Evolutionary conservation across 2,329 filamentous ascomycete genomes (phyloP).

Genomic region (Aspergillus costaricaensis): DNA sequence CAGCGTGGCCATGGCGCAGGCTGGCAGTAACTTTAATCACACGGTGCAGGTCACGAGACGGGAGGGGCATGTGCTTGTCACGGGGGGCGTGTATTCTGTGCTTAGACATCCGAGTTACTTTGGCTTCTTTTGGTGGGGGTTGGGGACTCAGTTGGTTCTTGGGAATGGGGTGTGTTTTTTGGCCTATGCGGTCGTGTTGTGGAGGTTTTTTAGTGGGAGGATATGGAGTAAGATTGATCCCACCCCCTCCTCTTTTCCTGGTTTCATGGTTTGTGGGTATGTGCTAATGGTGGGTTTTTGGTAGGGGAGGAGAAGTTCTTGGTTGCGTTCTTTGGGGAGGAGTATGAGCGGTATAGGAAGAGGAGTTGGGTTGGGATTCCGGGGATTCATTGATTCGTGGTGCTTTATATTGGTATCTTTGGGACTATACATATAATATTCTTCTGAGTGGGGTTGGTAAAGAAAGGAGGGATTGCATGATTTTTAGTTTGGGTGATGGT

Average conservation of each 20-base stretch:
- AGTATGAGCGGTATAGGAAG: slow-evolving; percentile 74
- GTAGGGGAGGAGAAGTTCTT: slow-evolving; percentile 76
- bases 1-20: slow-evolving; percentile 83
- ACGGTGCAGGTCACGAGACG: slow-evolving; percentile 70
- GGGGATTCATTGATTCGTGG: slow-evolving; percentile 56
- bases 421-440: neutral
- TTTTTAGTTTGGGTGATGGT: no score
- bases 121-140: slow-evolving; percentile 96
- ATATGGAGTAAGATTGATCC: slow-evolving; percentile 61
- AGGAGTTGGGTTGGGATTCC: slow-evolving; percentile 78
- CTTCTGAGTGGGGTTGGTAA: neutral
- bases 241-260: neutral
- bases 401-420: neutral
- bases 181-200: slow-evolving; percentile 73
- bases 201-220: slow-evolving; percentile 77
- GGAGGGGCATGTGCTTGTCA: slow-evolving; percentile 78
- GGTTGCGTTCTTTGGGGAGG: slow-evolving; percentile 77
- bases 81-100: slow-evolving; percentile 72
- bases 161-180: slow-evolving; percentile 80
- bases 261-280: neutral
- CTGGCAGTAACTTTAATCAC: slow-evolving; percentile 90
- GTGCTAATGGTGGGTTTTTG: slow-evolving; percentile 15
- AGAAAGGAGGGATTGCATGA: neutral
- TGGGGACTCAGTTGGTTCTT: slow-evolving; percentile 89
- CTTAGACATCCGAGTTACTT: slow-evolving; percentile 92